These are phyloP conservation scores for Vinca major DNA, from an alignment of 305 asterid genomes.

Conservation along the genomic window DNA sequence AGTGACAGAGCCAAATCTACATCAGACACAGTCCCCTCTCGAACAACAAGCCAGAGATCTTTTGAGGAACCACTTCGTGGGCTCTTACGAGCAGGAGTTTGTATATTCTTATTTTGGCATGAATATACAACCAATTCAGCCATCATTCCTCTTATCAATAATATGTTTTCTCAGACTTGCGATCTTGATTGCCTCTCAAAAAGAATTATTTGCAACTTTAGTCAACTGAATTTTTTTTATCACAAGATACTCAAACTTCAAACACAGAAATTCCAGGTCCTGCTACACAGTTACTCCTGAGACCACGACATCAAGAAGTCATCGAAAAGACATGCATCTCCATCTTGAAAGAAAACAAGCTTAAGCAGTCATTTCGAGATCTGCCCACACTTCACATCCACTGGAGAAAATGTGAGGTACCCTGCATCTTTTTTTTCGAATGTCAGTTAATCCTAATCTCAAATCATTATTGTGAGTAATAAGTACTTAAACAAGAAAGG, in stretches of 20 bases:
- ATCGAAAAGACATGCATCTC: neutral
- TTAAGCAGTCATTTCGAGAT: constrained; percentile 2
- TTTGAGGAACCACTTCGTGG: constrained; percentile 31
- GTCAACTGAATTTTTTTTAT: neutral
- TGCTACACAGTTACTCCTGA: neutral
- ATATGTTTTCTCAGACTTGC: constrained; percentile 5
- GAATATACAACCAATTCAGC: constrained; percentile 46
- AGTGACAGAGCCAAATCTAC: constrained; percentile 51
- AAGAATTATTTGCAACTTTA: neutral
- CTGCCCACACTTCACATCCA: neutral
- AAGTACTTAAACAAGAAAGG: neutral
- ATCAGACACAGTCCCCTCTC: constrained; percentile 66
- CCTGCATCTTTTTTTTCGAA: constrained; percentile 10
- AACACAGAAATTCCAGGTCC: neutral
- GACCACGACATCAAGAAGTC: neutral
- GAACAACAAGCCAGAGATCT: constrained; percentile 68
- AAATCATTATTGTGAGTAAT: neutral
- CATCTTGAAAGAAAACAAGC: constrained; percentile 6
- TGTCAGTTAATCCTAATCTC: neutral
- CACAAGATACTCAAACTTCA: neutral
- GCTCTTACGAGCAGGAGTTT: constrained; percentile 25
- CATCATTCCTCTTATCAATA: constrained; percentile 24
- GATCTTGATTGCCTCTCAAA: neutral
- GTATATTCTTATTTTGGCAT: constrained; percentile 40
- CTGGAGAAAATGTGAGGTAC: neutral